Percentiles rank a stretch among this genome's conserved stretches.
These are phyloP conservation scores for Ochetophila trinervis DNA, from an alignment of 306 rosid species.

Conservation along the genomic window DNA sequence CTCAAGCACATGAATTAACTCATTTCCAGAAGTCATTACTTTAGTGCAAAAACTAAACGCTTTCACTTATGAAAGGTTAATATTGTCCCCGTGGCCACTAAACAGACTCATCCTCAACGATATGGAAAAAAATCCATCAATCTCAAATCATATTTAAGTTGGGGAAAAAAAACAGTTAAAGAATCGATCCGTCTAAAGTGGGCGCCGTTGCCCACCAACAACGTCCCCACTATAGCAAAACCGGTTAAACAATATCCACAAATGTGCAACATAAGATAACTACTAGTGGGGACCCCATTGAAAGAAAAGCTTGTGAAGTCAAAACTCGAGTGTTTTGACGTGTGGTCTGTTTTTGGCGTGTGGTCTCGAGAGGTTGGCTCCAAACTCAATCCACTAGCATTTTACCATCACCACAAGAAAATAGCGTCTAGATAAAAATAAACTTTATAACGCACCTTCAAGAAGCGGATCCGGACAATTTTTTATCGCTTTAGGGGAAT, in stretches of 20 bases:
- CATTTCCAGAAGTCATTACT: too few relatives aligned
- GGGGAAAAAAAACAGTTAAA: too few relatives aligned
- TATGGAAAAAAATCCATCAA: too few relatives aligned
- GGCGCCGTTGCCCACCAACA: too few relatives aligned
- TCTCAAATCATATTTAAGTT: too few relatives aligned
- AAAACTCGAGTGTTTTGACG: neutral
- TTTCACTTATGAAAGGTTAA: too few relatives aligned
- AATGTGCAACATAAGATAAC: slow-evolving; percentile 9
- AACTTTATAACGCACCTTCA: slow-evolving; percentile 39
- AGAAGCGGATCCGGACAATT: slow-evolving; percentile 28
- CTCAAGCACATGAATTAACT: too few relatives aligned
- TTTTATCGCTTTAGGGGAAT: slow-evolving; percentile 47
- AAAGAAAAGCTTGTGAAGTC: neutral
- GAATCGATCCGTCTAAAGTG: too few relatives aligned
- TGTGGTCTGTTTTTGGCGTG: neutral
- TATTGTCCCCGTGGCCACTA: too few relatives aligned
- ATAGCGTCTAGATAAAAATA: neutral
- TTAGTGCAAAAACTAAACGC: too few relatives aligned
- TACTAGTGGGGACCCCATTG: slow-evolving; percentile 13
- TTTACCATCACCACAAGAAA: neutral
- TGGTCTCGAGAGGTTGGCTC: slow-evolving; percentile 5
- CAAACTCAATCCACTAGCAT: slow-evolving; percentile 6
- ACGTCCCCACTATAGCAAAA: too few relatives aligned
- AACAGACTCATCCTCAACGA: too few relatives aligned
- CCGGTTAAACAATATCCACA: slow-evolving; percentile 7